Evolutionary conservation across 2,329 filamentous ascomycete genomes (phyloP).

Genomic region (Amauroascus verrucosus): DNA sequence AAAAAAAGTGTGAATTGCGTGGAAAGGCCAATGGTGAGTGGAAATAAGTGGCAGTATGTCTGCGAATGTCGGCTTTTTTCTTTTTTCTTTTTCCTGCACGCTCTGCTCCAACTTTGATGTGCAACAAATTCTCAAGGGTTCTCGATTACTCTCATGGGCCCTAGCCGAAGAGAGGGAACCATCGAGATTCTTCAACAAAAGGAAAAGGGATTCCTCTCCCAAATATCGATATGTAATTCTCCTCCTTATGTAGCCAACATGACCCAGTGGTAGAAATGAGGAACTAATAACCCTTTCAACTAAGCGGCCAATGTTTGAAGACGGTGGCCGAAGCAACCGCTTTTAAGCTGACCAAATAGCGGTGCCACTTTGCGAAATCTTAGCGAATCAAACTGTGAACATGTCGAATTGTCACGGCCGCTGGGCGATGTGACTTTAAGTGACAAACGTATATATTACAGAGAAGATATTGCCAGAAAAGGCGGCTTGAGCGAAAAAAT

Average conservation of each 20-base stretch:
- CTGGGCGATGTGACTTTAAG: too few species aligned
- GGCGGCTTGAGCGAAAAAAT: too few species aligned
- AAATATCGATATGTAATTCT: not conserved
- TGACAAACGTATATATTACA: too few species aligned
- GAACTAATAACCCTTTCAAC: not conserved
- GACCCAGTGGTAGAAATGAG: not conserved
- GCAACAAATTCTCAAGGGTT: not conserved
- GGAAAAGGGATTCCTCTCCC: not conserved
- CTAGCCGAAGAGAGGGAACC: not conserved
- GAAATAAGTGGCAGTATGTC: conserved; percentile 8
- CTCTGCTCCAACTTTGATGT: not conserved
- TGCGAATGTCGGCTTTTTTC: not conserved
- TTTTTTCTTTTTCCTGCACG: not conserved
- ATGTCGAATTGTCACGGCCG: too few species aligned
- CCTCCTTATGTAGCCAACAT: not conserved
- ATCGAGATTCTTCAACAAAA: not conserved
- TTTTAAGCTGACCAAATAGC: not conserved
- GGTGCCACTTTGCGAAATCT: not conserved
- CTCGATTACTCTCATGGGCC: not conserved
- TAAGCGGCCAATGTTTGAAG: too few species aligned
- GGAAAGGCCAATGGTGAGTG: conserved; percentile 1
- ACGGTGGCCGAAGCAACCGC: not conserved
- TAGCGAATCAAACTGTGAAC: not conserved
- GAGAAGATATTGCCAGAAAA: too few species aligned
- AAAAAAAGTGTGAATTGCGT: not conserved